phyloP scores from a whole-genome alignment of 2,329 filamentous ascomycete genomes.

The Epichloe typhina region DNA sequence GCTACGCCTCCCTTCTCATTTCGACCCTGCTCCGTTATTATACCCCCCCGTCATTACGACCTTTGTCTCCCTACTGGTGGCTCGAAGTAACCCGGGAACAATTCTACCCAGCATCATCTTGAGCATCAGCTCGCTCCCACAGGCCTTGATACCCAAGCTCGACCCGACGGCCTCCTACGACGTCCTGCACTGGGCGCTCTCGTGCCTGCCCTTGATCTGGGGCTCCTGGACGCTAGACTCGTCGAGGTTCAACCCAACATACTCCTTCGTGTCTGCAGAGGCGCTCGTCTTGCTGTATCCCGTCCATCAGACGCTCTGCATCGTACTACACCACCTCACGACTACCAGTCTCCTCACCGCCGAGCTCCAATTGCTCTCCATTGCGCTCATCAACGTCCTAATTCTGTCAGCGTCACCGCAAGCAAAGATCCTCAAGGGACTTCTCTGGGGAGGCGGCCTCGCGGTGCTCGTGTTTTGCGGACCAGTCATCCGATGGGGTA shows the following conservation, averaged over 20 bases:
- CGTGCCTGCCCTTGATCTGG: slow-evolving; percentile 50
- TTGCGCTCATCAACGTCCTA: slow-evolving; percentile 68
- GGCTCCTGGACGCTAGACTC: slow-evolving; percentile 9
- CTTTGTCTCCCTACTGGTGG: slow-evolving; percentile 63
- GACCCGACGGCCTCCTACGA: slow-evolving; percentile 45
- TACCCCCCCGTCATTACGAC: slow-evolving; percentile 80
- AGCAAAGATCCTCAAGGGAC: slow-evolving; percentile 67
- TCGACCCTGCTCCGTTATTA: slow-evolving; percentile 83
- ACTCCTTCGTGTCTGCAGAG: slow-evolving; percentile 34
- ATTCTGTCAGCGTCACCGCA: slow-evolving; percentile 71
- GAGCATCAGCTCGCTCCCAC: slow-evolving; percentile 63
- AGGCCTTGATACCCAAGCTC: slow-evolving; percentile 54
- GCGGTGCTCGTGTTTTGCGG: slow-evolving; percentile 60
- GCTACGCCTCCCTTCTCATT: slow-evolving; percentile 53
- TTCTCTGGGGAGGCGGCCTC: slow-evolving; percentile 80
- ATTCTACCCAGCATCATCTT: slow-evolving; percentile 74
- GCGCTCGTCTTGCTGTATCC: slow-evolving; percentile 59
- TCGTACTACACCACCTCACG: slow-evolving; percentile 64
- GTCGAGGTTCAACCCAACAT: slow-evolving; percentile 25
- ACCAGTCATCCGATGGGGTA: slow-evolving; percentile 67
- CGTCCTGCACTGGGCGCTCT: slow-evolving; percentile 65
- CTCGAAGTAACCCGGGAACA: slow-evolving; percentile 43
- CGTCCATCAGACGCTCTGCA: slow-evolving; percentile 65
- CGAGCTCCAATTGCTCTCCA: slow-evolving; percentile 77
- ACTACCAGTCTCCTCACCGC: slow-evolving; percentile 78